Evolutionary conservation across 768 basidiomycete genomes (phyloP).

Genomic region (Lentinula detonsa): DNA sequence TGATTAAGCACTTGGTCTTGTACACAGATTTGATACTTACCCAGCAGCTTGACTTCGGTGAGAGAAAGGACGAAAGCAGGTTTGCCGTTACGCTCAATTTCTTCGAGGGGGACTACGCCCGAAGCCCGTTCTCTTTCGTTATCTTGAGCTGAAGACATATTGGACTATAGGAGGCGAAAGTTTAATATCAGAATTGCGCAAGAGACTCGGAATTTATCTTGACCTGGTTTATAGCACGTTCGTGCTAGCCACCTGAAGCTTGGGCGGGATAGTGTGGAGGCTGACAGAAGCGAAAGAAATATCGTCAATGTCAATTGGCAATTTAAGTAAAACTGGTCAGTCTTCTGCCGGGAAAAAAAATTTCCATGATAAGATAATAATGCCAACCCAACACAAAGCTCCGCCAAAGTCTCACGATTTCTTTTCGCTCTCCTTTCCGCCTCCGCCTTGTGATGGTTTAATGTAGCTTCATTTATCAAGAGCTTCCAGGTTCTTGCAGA

Average conservation of each 20-base stretch:
- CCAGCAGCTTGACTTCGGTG: slow-evolving; percentile 50
- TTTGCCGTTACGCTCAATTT: slow-evolving; percentile 1
- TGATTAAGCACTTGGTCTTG: neutral
- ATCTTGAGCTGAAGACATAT: neutral
- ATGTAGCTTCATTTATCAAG: neutral
- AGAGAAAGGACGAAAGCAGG: slow-evolving; percentile 33
- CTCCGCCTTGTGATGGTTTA: neutral
- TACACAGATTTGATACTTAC: slow-evolving; percentile 39
- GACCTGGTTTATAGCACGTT: neutral
- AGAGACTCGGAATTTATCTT: neutral
- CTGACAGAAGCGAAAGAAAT: neutral
- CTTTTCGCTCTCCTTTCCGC: neutral
- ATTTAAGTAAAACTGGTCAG: neutral
- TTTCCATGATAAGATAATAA: neutral
- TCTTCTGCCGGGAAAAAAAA: neutral
- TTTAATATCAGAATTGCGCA: neutral
- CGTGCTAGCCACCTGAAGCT: neutral
- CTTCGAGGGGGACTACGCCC: neutral
- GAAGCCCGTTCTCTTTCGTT: neutral
- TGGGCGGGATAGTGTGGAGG: neutral
- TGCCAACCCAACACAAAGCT: neutral
- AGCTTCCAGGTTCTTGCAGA: neutral
- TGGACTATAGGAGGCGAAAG: neutral
- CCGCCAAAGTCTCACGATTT: neutral
- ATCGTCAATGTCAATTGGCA: neutral